Evolutionary conservation across 257 asterid genomes (phyloP).

Genomic region (Petrea volubilis): DNA sequence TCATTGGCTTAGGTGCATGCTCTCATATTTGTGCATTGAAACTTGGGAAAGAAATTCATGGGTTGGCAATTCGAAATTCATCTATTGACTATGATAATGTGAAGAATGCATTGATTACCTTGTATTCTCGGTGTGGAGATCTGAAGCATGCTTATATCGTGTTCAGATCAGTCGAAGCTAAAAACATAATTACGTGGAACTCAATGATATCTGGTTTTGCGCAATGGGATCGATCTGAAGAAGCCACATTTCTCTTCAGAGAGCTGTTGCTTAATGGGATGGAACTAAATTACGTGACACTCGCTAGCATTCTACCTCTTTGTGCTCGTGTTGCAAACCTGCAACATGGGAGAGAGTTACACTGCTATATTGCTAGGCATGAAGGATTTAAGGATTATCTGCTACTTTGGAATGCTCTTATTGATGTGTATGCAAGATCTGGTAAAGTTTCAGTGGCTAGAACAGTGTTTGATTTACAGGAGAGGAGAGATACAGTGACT

Average conservation of each 20-base stretch:
- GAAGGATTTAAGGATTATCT: slow-evolving; percentile 48
- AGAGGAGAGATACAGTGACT: slow-evolving; percentile 67
- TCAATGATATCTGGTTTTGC: slow-evolving; percentile 79
- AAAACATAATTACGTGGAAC: slow-evolving; percentile 69
- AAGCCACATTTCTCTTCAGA: slow-evolving; percentile 64
- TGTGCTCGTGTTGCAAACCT: slow-evolving; percentile 82
- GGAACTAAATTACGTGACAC: slow-evolving; percentile 72
- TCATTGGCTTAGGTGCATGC: slow-evolving; percentile 76
- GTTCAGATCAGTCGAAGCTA: slow-evolving; percentile 50
- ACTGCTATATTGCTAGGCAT: slow-evolving; percentile 59
- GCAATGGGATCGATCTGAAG: slow-evolving; percentile 57
- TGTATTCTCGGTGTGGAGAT: slow-evolving; percentile 78
- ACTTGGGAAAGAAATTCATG: slow-evolving; percentile 76
- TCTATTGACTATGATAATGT: slow-evolving; percentile 49
- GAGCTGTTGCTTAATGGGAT: slow-evolving; percentile 54
- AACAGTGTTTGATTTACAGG: slow-evolving; percentile 61
- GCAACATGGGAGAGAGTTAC: slow-evolving; percentile 80
- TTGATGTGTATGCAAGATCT: slow-evolving; percentile 83
- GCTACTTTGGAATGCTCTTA: slow-evolving; percentile 72
- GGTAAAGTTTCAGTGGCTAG: slow-evolving; percentile 70
- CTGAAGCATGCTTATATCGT: slow-evolving; percentile 55
- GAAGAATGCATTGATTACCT: slow-evolving; percentile 60
- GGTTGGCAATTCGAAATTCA: slow-evolving; percentile 62
- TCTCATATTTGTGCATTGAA: slow-evolving; percentile 58
- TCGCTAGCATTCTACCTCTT: slow-evolving; percentile 79